Percentiles rank a stretch among this genome's conserved stretches.
phyloP scores from a whole-genome alignment of 495 filamentous ascomycete genomes.

The Lindgomyces ingoldianus region DNA sequence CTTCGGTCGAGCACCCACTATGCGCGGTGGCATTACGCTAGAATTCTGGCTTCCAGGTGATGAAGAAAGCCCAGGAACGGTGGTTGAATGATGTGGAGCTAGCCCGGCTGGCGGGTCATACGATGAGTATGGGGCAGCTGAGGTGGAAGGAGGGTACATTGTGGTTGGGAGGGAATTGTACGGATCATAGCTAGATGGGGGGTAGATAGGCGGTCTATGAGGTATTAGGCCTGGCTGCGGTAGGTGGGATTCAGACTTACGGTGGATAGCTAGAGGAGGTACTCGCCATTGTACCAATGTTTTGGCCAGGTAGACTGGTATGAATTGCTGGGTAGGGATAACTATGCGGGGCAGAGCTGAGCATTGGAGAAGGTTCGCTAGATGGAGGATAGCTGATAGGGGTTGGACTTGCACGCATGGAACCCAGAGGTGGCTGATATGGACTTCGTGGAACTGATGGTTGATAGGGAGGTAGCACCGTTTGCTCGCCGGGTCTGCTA shows the following conservation, averaged over 20 bases:
- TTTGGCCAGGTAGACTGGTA: conserved; percentile 19
- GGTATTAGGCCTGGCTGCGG: background rate
- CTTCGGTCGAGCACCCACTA: conserved; percentile 75
- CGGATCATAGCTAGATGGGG: conserved; percentile 31
- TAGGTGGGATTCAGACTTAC: conserved; percentile 31
- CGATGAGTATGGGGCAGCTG: conserved; percentile 19
- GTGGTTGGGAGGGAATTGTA: conserved; percentile 31
- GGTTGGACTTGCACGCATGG: conserved; percentile 33
- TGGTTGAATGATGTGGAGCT: conserved; percentile 8
- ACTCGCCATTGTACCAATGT: conserved; percentile 16
- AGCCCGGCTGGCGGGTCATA: conserved; percentile 23
- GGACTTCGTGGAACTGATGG: conserved; percentile 31
- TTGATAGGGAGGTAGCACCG: conserved; percentile 29
- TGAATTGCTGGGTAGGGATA: conserved; percentile 33
- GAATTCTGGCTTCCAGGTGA: conserved; percentile 18
- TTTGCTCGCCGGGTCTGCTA: conserved; percentile 21
- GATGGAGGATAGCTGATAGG: conserved; percentile 33
- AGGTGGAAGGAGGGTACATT: conserved; percentile 27
- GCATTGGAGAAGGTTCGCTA: conserved; percentile 25
- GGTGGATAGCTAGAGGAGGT: conserved; percentile 36
- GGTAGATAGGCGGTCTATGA: conserved; percentile 27
- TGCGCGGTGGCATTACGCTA: conserved; percentile 54
- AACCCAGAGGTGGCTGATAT: conserved; percentile 31
- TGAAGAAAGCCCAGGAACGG: conserved; percentile 24
- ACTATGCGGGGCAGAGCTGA: conserved; percentile 25